Evolutionary conservation across 192 early-diverging fungal genomes (phyloP).

Genomic region (Fimicolochytrium jonesii): DNA sequence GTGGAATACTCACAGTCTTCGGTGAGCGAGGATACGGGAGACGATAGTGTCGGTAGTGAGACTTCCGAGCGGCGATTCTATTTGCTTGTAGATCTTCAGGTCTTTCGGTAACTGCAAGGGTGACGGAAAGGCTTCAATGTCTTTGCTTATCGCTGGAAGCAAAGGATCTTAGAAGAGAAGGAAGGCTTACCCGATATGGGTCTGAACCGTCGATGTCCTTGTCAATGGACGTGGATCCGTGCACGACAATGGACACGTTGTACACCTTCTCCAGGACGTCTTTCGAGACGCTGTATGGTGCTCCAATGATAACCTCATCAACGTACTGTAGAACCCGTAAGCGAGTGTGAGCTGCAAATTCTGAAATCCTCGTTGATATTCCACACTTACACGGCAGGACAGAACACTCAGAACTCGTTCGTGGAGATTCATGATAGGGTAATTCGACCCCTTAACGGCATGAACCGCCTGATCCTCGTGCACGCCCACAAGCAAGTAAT

Average conservation of each 20-base stretch:
- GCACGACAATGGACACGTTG: constrained; percentile 77
- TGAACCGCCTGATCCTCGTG: constrained; percentile 91
- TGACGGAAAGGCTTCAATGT: too few species aligned
- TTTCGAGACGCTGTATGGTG: constrained; percentile 82
- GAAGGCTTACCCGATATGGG: constrained; percentile 69
- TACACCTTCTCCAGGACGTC: constrained; percentile 83
- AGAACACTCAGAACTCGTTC: constrained; percentile 92
- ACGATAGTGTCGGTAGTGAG: constrained; percentile 86
- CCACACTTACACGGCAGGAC: constrained; percentile 75
- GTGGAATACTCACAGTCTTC: constrained; percentile 65
- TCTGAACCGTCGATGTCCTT: constrained; percentile 71
- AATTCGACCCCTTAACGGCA: constrained; percentile 78
- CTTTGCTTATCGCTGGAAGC: too few species aligned
- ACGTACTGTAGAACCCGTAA: constrained; percentile 63
- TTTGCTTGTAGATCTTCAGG: constrained; percentile 71
- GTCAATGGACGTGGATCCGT: constrained; percentile 64
- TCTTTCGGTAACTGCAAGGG: constrained; percentile 64
- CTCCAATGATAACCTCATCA: constrained; percentile 91
- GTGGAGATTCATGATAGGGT: constrained; percentile 93
- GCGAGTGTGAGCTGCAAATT: too few species aligned
- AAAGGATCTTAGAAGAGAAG: background rate
- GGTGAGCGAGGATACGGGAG: constrained; percentile 81
- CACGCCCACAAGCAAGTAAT: constrained; percentile 90
- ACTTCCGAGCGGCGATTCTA: constrained; percentile 70
- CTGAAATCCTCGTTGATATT: too few species aligned